These are phyloP conservation scores for Hordeum marinum DNA, from an alignment of 176 grass and related monocot species.

Conservation along the genomic window DNA sequence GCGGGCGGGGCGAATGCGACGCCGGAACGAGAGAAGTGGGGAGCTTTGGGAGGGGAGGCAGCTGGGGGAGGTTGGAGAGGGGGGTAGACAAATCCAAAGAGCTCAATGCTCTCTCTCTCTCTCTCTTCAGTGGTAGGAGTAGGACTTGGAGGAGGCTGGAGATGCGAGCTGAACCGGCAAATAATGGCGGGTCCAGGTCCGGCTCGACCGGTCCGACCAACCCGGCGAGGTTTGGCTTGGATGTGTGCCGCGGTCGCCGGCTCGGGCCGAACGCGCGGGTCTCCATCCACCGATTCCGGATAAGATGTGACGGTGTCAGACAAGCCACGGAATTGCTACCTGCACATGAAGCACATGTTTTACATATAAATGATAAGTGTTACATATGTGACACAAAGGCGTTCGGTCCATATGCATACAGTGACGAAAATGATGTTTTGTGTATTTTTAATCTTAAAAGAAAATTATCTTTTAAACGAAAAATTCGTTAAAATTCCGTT, in stretches of 20 bases:
- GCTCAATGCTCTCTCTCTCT: background rate
- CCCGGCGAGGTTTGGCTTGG: background rate
- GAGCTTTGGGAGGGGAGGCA: background rate
- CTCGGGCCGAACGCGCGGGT: conserved; percentile 4
- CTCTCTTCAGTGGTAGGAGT: background rate
- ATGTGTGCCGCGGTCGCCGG: background rate
- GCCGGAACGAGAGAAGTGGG: background rate
- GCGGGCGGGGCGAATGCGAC: background rate
- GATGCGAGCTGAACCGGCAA: conserved; percentile 30
- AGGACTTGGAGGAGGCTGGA: background rate
- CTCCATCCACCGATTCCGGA: conserved; percentile 47
- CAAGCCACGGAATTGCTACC: background rate
- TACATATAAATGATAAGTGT: too few species aligned
- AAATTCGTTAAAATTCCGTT: too few species aligned
- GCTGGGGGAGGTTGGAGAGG: background rate
- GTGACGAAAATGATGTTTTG: too few species aligned
- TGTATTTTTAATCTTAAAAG: too few species aligned
- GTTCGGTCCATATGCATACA: too few species aligned
- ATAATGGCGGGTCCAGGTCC: background rate
- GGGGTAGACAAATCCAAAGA: background rate
- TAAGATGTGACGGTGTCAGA: conserved; percentile 38
- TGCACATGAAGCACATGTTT: background rate
- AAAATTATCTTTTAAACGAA: too few species aligned
- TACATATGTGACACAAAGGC: too few species aligned
- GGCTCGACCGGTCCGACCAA: background rate